A percentile compares a stretch with the other conserved stretches of the same genome.
Conservation (phyloP, 2,329 filamentous ascomycete species). For the Neofusicoccum umdonicola region DNA sequence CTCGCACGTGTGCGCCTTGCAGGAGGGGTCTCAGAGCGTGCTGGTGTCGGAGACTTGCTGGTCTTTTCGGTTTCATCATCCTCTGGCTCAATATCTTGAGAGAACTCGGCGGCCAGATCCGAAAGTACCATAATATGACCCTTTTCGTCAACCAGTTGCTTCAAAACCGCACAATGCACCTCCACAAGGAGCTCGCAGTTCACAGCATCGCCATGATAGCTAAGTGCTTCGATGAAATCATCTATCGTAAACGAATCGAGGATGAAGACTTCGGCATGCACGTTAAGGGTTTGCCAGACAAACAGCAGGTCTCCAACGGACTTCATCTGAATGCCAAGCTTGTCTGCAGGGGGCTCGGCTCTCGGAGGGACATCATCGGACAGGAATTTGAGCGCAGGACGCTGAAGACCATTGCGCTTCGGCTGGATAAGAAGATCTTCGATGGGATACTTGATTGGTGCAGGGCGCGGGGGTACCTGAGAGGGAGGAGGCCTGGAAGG, state of each 20-base stretch:
- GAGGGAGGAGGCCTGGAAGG: conserved; percentile 1
- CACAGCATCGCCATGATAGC: conserved; percentile 68
- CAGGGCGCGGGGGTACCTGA: conserved; percentile 50
- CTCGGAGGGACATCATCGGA: conserved; percentile 57
- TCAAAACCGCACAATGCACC: conserved; percentile 86
- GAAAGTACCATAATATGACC: conserved; percentile 79
- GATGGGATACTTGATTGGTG: conserved; percentile 85
- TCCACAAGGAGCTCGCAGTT: conserved; percentile 86
- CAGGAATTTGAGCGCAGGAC: conserved; percentile 76
- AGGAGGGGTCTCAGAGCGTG: conserved; percentile 56
- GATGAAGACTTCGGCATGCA: conserved; percentile 93
- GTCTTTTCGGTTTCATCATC: conserved; percentile 45
- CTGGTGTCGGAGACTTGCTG: conserved; percentile 50
- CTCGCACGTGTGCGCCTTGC: conserved; percentile 81
- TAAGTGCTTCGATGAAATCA: conserved; percentile 87
- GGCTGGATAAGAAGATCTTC: conserved; percentile 84
- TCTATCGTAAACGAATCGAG: conserved; percentile 98
- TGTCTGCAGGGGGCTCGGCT: conserved; percentile 37
- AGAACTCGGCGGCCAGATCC: conserved; percentile 57
- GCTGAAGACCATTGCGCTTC: conserved; percentile 59
- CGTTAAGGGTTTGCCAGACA: conserved; percentile 94
- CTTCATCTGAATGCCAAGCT: conserved; percentile 68
- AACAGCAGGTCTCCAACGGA: conserved; percentile 84
- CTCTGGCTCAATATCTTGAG: conserved; percentile 44
- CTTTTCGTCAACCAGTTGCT: conserved; percentile 76